Evolutionary conservation across 306 rosid species (phyloP), one percentile per base, ranked within the genome.

Genomic region (Begonia fuchsioides): DNA sequence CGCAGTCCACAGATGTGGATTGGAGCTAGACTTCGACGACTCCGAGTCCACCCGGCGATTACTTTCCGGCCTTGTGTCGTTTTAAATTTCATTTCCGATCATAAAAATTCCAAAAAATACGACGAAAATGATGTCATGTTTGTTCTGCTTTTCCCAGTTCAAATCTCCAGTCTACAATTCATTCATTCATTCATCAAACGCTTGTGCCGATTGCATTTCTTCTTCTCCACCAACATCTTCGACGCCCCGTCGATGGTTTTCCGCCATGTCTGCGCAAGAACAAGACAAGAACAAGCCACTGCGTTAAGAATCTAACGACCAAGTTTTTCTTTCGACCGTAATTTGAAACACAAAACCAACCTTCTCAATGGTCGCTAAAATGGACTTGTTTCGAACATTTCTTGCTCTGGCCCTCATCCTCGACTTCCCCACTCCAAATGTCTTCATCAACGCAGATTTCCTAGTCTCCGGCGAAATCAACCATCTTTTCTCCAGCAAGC

Each of bases 171-270:
- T n/a, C n/a, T n/a, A n/a, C n/a, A n/a, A n/a, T n/a, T n/a, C n/a
- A n/a, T 4, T 26, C 35, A 26, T 26, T 90, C 93, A 67, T 56
- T 84, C 62, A 76, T 78, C 74, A 84, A 63, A 67, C 83, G 93
- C 76, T 63, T 81, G 60, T 90, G 93, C 47, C 80, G 59, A 61
- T 84, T 70, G 66, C 81, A 90, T 6, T 26, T 26, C 56, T 90
- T 95, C 57, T 75, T 84, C 68, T 84, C 97, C 54, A 78, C 67
- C 61, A 90, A 78, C 45, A 79, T 76, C 69, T 72, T 81, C 39
- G 95, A 90, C 13, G 93, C 93, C 17, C 90, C 87, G 68, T 84
- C 80, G 5, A 81, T 70, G 13, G 93, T 76, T 71, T 72, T 79
- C 43, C 78, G 77, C 97, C 95, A 90, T 46, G 90, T 74, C 97